Evolutionary conservation across 768 basidiomycete genomes (phyloP), one percentile per base, ranked within the genome.

Genomic region (Rubroboletus satanas): DNA sequence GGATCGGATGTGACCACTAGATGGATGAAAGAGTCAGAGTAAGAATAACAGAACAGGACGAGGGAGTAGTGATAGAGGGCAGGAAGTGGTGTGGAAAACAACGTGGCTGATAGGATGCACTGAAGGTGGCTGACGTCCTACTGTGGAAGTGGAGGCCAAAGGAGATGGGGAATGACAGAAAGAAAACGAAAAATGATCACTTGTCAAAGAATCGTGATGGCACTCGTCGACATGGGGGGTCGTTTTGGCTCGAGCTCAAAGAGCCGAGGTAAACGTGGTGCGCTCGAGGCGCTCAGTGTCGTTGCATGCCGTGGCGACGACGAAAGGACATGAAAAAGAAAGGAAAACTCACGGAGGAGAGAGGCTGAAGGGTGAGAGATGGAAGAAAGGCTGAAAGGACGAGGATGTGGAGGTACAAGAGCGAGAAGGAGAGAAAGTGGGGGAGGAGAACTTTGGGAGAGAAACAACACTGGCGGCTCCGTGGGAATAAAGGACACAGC

Each of bases 391-490:
- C n/a, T 45, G 26, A 60, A 59, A 49, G 57, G 54, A 41, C 56
- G 66, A 63, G 65, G 41, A 60, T 63, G 63, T 61, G 60, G 49
- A 63, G 66, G 58, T 11, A 46, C 2, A 62, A 59, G 58, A 63
- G 69, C 57, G 63, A 61, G 65, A 63, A 54, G 60, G 54, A 59
- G 61, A 68, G 59, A 60, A 66, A 66, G 68, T 63, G 62, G 56
- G 47, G 59, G 57, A 62, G 63, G 51, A 57, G 64, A 59, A 62
- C 63, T 60, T 65, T 55, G 61, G 72, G 74, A 74, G 76, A 75
- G 71, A 69, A 71, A 73, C 72, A 72, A 71, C 73, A 72, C 71
- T 71, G 71, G 73, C 70, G 71, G 69, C 71, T 69, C 35, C 79
- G 80, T 72, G 69, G 52, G 69, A 72, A 64, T 14, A 62, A 60